phyloP scores from a whole-genome alignment of 2,329 filamentous ascomycete species.

The Nigrospora oryzae region DNA sequence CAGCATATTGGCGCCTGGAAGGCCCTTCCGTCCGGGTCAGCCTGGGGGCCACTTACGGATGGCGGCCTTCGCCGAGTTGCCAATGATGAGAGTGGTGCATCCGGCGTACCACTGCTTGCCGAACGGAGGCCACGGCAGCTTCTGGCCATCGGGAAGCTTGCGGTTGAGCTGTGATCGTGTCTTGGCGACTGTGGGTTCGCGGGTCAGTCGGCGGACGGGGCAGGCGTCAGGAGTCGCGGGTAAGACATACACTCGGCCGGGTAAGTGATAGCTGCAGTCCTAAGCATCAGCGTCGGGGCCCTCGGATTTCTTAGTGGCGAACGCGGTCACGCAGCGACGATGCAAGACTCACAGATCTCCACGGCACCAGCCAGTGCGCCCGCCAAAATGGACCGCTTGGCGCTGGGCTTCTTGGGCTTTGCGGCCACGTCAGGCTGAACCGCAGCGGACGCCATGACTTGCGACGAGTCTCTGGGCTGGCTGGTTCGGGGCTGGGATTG shows the following conservation, averaged over 20 bases:
- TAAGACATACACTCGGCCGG: slow-evolving; percentile 59
- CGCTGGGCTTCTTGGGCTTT: slow-evolving; percentile 54
- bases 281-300: too few species aligned
- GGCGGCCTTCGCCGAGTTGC: slow-evolving; percentile 92
- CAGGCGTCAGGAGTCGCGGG: not conserved
- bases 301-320: too few species aligned
- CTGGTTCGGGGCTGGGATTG: not conserved
- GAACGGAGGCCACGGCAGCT: slow-evolving; percentile 91
- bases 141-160: slow-evolving; percentile 69
- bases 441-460: slow-evolving; percentile 4
- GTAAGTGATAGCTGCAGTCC: slow-evolving; percentile 59
- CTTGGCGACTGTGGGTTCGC: slow-evolving; percentile 63
- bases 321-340: not conserved
- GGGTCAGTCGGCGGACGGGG: slow-evolving; percentile 4
- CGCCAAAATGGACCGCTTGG: slow-evolving; percentile 81
- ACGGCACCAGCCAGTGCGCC: slow-evolving; percentile 90
- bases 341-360: slow-evolving; percentile 64
- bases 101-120: slow-evolving; percentile 95
- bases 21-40: too few species aligned
- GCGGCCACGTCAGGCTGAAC: slow-evolving; percentile 8
- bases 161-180: slow-evolving; percentile 90
- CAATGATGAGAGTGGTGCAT: slow-evolving; percentile 93
- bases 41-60: slow-evolving; percentile 56
- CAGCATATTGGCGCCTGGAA: not conserved
- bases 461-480: not conserved